Evolutionary conservation across 176 grass and related monocot species (phyloP).

Genomic region (Urochloa ruziziensis): DNA sequence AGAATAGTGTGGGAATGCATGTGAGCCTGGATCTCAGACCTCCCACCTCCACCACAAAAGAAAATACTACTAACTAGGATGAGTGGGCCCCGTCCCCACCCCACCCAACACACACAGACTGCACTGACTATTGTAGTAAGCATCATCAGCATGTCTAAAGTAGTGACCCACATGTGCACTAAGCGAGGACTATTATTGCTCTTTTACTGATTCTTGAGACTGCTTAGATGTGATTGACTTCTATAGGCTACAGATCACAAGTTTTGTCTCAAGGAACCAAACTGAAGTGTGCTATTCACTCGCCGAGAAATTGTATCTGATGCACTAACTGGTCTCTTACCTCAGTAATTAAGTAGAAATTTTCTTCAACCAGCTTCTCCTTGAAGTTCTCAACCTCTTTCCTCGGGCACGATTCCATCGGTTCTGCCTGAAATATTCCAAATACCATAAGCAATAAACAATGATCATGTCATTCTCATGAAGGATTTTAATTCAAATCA

Average conservation of each 20-base stretch:
- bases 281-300: neutral
- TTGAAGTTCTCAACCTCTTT: slow-evolving; percentile 45
- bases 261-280: neutral
- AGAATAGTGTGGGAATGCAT: neutral
- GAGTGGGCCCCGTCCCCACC: neutral
- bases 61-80: neutral
- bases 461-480: neutral
- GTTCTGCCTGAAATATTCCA: slow-evolving; percentile 44
- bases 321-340: slow-evolving; percentile 11
- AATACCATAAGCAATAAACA: neutral
- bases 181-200: neutral
- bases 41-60: neutral
- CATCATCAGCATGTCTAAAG: neutral
- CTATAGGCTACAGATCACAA: neutral
- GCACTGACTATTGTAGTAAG: no score
- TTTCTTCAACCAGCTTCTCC: slow-evolving; percentile 72
- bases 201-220: neutral
- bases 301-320: neutral
- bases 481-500: neutral
- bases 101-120: neutral
- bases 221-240: neutral
- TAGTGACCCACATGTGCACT: neutral
- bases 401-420: slow-evolving; percentile 72
- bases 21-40: slow-evolving; percentile 17
- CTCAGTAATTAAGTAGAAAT: slow-evolving; percentile 81